These are phyloP conservation scores for Penicillium cataractarum DNA, from an alignment of 495 filamentous ascomycete species.

Conservation along the genomic window DNA sequence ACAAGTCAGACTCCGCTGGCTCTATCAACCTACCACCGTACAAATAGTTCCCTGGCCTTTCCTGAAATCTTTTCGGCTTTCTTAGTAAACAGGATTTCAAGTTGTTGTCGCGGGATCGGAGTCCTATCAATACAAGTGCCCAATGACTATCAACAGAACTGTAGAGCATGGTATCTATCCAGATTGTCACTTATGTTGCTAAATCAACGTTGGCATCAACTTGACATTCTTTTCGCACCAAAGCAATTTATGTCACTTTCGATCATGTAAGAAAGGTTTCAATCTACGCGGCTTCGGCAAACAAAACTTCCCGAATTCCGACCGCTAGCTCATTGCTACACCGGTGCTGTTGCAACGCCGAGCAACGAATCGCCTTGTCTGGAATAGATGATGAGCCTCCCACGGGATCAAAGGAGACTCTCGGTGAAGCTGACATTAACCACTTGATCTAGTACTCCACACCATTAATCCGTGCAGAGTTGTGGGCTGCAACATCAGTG, in stretches of 20 bases:
- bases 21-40: not conserved
- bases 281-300: not conserved
- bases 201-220: too few species aligned
- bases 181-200: too few species aligned
- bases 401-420: constrained; percentile 3
- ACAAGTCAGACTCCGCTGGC: not conserved
- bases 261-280: not conserved
- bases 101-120: not conserved
- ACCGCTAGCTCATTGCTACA: not conserved
- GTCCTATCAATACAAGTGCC: too few species aligned
- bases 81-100: not conserved
- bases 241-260: not conserved
- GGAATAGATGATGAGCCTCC: constrained; percentile 2
- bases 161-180: too few species aligned
- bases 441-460: not conserved
- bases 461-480: not conserved
- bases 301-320: not conserved
- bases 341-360: not conserved
- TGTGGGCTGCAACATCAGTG: constrained; percentile 4
- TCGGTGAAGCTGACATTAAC: constrained; percentile 7
- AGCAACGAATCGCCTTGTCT: constrained; percentile 5
- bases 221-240: too few species aligned
- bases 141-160: too few species aligned
- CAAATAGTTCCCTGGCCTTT: not conserved
- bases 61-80: not conserved